phyloP scores from a whole-genome alignment of 2,329 filamentous ascomycete genomes.

The Seiridium cupressi region DNA sequence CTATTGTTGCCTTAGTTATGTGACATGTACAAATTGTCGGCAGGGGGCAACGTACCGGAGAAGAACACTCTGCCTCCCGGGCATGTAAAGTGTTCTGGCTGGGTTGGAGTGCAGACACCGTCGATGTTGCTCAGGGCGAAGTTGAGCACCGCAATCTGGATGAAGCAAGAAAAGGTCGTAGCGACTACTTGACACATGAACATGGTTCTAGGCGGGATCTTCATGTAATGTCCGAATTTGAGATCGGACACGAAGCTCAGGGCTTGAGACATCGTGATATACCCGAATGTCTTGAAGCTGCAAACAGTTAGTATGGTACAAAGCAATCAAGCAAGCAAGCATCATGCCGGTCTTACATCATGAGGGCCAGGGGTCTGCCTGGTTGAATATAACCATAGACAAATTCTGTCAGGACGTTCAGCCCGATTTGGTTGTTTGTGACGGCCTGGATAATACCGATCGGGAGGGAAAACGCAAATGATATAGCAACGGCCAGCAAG shows the following conservation, averaged over 20 bases:
- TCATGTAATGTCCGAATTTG: constrained; percentile 74
- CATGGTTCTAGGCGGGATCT: constrained; percentile 57
- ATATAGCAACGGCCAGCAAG: constrained; percentile 62
- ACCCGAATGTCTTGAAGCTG: constrained; percentile 63
- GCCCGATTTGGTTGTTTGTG: constrained; percentile 68
- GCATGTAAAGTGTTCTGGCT: constrained; percentile 60
- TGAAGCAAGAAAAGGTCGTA: constrained; percentile 63
- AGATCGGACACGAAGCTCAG: constrained; percentile 64
- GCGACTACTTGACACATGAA: constrained; percentile 66
- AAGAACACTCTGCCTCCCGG: constrained; percentile 65
- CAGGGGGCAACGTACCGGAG: constrained; percentile 40
- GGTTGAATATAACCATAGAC: constrained; percentile 75
- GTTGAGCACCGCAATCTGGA: constrained; percentile 65
- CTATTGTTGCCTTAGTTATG: constrained; percentile 23
- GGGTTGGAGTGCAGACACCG: constrained; percentile 58
- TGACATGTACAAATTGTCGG: not conserved
- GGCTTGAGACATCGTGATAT: constrained; percentile 64
- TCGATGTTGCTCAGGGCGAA: constrained; percentile 60
- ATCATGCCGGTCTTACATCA: constrained; percentile 51
- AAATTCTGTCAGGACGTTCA: constrained; percentile 76
- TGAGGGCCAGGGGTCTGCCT: constrained; percentile 68
- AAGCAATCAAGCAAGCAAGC: not conserved
- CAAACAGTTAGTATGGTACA: constrained; percentile 14
- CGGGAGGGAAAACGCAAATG: constrained; percentile 62
- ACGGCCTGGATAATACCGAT: constrained; percentile 69